Evolutionary conservation across 306 rosid genomes (phyloP).

Genomic region (Fragaria nilgerrensis): DNA sequence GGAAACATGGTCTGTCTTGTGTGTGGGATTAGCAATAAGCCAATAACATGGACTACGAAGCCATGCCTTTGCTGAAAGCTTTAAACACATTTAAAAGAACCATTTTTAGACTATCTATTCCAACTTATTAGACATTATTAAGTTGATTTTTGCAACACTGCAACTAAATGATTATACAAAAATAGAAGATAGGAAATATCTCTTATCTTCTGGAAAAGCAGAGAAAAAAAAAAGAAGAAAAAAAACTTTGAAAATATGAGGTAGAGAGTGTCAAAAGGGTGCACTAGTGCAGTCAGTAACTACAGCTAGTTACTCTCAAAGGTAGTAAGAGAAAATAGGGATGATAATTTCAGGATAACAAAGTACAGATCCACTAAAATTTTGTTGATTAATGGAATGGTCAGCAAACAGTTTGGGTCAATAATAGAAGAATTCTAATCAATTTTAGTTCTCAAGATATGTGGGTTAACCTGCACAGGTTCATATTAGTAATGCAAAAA

Average conservation of each 20-base stretch:
- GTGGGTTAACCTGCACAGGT: background rate
- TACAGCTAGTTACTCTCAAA: background rate
- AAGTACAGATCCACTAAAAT: background rate
- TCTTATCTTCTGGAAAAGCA: background rate
- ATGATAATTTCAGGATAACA: background rate
- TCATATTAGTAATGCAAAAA: too few relatives aligned
- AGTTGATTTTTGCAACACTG: background rate
- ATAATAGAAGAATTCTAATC: background rate
- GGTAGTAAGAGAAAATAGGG: background rate
- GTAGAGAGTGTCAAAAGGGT: background rate
- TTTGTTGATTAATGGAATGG: background rate
- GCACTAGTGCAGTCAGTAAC: background rate
- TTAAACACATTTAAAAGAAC: conserved; percentile 19
- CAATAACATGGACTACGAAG: conserved; percentile 17
- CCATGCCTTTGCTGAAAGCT: background rate
- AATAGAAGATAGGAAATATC: background rate
- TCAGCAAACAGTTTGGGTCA: background rate
- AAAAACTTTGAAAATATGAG: background rate
- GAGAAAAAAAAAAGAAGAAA: background rate
- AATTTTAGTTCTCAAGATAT: background rate
- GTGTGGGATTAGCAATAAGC: conserved; percentile 11
- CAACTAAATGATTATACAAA: background rate
- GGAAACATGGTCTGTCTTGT: background rate
- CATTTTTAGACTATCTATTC: background rate
- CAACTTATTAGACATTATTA: background rate